phyloP scores from a whole-genome alignment of 495 filamentous ascomycete genomes.

The Talaromyces borbonicus region DNA sequence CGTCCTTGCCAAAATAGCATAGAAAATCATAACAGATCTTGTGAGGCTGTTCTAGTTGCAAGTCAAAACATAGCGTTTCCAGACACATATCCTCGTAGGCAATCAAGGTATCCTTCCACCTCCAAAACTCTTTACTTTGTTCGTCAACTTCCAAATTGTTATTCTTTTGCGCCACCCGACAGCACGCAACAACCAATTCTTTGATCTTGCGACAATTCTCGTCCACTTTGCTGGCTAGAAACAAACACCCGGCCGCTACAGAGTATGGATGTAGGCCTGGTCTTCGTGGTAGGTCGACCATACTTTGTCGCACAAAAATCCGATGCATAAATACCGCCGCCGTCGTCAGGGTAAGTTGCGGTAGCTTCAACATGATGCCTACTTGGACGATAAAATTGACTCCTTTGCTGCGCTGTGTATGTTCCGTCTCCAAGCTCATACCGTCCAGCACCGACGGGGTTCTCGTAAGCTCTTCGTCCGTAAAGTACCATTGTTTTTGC shows the following conservation, averaged over 20 bases:
- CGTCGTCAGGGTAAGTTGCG: constrained; percentile 81
- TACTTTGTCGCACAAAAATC: constrained; percentile 81
- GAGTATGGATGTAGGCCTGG: constrained; percentile 77
- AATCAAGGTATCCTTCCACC: constrained; percentile 88
- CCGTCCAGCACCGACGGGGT: constrained; percentile 82
- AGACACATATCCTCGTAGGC: constrained; percentile 85
- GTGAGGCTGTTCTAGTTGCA: constrained; percentile 80
- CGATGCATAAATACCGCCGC: constrained; percentile 92
- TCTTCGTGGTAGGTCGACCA: constrained; percentile 52
- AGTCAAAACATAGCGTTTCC: constrained; percentile 87
- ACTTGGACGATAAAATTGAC: constrained; percentile 94
- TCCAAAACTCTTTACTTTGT: constrained; percentile 93
- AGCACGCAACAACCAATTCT: constrained; percentile 84
- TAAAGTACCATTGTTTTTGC: constrained; percentile 81
- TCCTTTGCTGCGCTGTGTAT: constrained; percentile 72
- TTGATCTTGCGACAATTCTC: constrained; percentile 91
- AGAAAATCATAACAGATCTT: constrained; percentile 70
- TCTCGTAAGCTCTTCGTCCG: constrained; percentile 66
- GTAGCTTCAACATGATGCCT: constrained; percentile 84
- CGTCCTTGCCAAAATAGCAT: constrained; percentile 53
- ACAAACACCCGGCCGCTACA: constrained; percentile 80
- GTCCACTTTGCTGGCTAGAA: constrained; percentile 92
- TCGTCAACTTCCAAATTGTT: constrained; percentile 78
- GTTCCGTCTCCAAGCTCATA: constrained; percentile 62
- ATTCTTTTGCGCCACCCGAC: constrained; percentile 91